Percentiles rank a stretch among this genome's conserved stretches.
These are phyloP conservation scores for Entophlyctis luteolus DNA, from an alignment of 192 early-diverging fungal species.

Conservation along the genomic window DNA sequence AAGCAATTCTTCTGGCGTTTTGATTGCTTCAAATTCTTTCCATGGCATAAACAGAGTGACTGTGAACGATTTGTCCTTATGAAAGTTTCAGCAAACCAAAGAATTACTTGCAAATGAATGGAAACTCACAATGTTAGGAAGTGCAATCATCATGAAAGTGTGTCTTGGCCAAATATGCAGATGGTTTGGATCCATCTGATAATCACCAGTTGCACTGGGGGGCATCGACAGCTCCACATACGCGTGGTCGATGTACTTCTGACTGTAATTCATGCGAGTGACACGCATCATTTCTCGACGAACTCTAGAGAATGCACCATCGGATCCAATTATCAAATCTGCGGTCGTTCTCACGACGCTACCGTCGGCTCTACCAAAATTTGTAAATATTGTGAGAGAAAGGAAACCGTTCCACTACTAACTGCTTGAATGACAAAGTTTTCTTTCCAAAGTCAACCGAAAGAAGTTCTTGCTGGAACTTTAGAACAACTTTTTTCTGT, in stretches of 20 bases:
- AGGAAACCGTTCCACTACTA: background rate
- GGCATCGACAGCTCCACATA: slow-evolving; percentile 92
- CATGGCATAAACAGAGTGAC: slow-evolving; percentile 96
- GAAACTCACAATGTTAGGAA: slow-evolving; percentile 76
- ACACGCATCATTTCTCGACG: slow-evolving; percentile 77
- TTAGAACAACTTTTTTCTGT: slow-evolving; percentile 64
- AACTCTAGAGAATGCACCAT: slow-evolving; percentile 59
- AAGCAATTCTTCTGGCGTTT: slow-evolving; percentile 2
- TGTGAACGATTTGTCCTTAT: slow-evolving; percentile 87
- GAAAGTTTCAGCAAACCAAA: too few species aligned
- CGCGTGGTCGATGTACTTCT: slow-evolving; percentile 80
- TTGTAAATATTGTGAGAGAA: too few species aligned
- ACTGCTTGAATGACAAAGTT: slow-evolving; percentile 45
- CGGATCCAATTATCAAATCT: slow-evolving; percentile 16
- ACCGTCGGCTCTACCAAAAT: slow-evolving; percentile 10
- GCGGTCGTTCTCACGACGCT: slow-evolving; percentile 84
- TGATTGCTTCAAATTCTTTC: slow-evolving; percentile 57
- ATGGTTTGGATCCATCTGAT: slow-evolving; percentile 83
- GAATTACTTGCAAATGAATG: too few species aligned
- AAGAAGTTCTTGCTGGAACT: slow-evolving; percentile 72
- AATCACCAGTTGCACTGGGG: slow-evolving; percentile 60
- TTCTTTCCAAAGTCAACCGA: slow-evolving; percentile 71
- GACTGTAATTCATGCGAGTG: slow-evolving; percentile 76
- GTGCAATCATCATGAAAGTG: slow-evolving; percentile 96
- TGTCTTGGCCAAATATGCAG: slow-evolving; percentile 97